These are phyloP conservation scores for Epichloe sp. DNA, from an alignment of 2,329 filamentous ascomycete genomes.

Conservation along the genomic window DNA sequence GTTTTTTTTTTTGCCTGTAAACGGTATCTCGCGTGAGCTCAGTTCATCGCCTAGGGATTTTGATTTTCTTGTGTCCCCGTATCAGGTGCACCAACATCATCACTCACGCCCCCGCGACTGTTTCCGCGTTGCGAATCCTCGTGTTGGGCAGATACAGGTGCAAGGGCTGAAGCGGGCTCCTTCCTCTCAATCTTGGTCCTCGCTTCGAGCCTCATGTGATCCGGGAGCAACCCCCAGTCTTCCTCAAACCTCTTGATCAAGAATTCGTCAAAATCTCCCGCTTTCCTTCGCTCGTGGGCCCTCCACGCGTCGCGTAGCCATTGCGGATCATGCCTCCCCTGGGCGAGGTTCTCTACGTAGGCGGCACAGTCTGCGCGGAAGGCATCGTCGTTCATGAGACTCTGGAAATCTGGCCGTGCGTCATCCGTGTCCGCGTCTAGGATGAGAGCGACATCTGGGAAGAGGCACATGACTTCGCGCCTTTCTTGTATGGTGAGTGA, in stretches of 20 bases:
- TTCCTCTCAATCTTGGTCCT: not conserved
- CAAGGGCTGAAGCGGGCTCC: not conserved
- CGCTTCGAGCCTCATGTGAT: constrained; percentile 13
- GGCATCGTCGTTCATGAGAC: constrained; percentile 32
- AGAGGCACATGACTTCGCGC: constrained; percentile 23
- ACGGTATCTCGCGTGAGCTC: not conserved
- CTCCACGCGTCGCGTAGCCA: constrained; percentile 40
- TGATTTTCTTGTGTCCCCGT: not conserved
- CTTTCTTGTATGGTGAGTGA: constrained; percentile 20
- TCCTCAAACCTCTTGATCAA: constrained; percentile 30
- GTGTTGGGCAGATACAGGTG: not conserved
- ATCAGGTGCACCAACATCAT: not conserved
- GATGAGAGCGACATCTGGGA: constrained; percentile 26
- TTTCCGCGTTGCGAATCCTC: not conserved
- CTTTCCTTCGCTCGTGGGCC: constrained; percentile 34
- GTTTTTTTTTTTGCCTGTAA: not conserved
- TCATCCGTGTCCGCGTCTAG: constrained; percentile 20
- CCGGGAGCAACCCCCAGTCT: constrained; percentile 35
- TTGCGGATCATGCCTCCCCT: constrained; percentile 36
- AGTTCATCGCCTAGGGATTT: not conserved
- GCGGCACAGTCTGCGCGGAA: constrained; percentile 33
- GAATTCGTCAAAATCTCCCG: constrained; percentile 37
- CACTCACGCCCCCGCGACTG: not conserved
- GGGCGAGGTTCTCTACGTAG: constrained; percentile 31
- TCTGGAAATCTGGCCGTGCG: constrained; percentile 27